These are phyloP conservation scores for Albophoma yamanashiensis DNA, from an alignment of 2,329 filamentous ascomycete genomes.

Conservation along the genomic window DNA sequence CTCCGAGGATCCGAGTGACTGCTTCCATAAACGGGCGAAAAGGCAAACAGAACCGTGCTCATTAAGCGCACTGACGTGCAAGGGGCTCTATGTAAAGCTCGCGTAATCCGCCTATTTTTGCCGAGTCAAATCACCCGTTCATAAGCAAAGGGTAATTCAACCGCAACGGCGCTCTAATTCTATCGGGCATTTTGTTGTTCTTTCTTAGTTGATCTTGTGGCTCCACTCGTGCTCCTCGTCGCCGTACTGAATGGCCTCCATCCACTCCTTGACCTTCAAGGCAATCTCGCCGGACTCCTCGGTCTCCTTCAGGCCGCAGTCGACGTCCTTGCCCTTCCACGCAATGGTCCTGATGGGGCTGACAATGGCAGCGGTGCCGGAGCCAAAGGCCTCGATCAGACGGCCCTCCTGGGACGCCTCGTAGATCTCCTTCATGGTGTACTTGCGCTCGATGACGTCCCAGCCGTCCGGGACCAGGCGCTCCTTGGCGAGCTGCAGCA, in stretches of 20 bases:
- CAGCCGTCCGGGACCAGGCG: constrained; percentile 76
- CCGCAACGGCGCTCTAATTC: not conserved
- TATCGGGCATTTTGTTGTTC: not conserved
- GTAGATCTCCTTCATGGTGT: constrained; percentile 77
- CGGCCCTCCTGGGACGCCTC: constrained; percentile 77
- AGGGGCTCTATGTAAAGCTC: not conserved
- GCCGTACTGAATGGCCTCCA: constrained; percentile 90
- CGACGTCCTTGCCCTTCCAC: constrained; percentile 72
- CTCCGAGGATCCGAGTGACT: not conserved
- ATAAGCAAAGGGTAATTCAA: not conserved
- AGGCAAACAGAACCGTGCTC: not conserved
- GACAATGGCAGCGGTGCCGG: constrained; percentile 90
- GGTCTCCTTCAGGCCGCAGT: constrained; percentile 69
- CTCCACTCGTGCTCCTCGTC: constrained; percentile 91
- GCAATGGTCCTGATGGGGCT: constrained; percentile 81
- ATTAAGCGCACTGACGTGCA: not conserved
- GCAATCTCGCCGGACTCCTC: constrained; percentile 86
- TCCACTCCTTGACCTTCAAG: constrained; percentile 87
- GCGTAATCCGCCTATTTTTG: not conserved
- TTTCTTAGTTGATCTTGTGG: constrained; percentile 32
- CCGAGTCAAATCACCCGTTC: not conserved
- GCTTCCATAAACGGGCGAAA: not conserved
- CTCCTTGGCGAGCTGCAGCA: constrained; percentile 78
- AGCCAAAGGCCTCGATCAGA: constrained; percentile 84
- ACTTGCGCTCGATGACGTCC: constrained; percentile 80